Evolutionary conservation across 2,329 filamentous ascomycete species (phyloP), one percentile per base, ranked within the genome.

Genomic region (Neurospora crassa): DNA sequence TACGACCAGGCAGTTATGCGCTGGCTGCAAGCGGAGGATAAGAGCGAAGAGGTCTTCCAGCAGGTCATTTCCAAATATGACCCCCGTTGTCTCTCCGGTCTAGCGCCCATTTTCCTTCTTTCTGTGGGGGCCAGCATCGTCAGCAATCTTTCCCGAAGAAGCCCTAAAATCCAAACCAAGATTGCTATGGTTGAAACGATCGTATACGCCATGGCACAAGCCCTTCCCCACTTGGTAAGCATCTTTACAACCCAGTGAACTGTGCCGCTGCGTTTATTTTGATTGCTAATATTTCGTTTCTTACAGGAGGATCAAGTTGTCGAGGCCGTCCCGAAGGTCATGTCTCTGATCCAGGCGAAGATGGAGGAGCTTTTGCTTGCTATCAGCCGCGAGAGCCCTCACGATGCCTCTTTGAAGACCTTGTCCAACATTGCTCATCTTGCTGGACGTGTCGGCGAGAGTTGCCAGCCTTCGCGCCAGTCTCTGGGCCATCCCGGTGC

Each of bases 91-190:
- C 83, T 91, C 72, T 84, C 84, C 71, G 84, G 84, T 41, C 79
- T 91, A 69, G 88, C 87, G 68, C 86, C 88, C 20, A 82, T 91
- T 24, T 84, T 91, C 69, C 82, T 90, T 24, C 83, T 91, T 67
- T 90, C 89, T 1, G 86, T 91, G 47, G 88, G 88, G 70, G 88
- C 89, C 34, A 90, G 88, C 8, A 84, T 91, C 70, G 87, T 87
- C 43, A 84, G 88, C 76, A 84, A 89, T 63, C 80, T 91, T 67
- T 84, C 67, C 42, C 74, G 73, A 69, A 72, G 84, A 71, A 85
- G 85, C 53, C 81, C 83, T 12, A 81, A 84, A 67, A 79, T 90
- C 69, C 82, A 84, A 68, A 84, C 88, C 76, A 88, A 88, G 78
- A 80, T 90, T 70, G 82, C 81, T 29, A 89, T 89, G 87, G 83